Base-by-base conservation (phyloP, 1,139 yeast genomes). In the Debaryomycetaceae sp. region DNA sequence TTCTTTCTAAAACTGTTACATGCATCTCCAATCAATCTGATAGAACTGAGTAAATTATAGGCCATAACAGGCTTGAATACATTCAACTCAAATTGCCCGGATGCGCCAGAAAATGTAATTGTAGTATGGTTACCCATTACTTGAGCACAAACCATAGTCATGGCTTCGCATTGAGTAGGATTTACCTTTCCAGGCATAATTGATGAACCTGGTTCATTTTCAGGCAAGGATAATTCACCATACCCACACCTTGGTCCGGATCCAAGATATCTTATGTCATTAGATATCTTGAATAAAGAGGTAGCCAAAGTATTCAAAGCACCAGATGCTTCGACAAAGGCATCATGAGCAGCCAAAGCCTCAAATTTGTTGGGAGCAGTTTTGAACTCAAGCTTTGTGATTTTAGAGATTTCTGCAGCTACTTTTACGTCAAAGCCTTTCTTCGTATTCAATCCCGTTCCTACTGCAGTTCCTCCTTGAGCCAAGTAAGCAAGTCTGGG, bases 111-210 rank as follows among this genome's bases (percentile, higher is more conserved):
- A 61, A 85, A 87, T 28, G 96, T 87, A 68, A 89, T 85, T 49
- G 95, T 78, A 38, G 94, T 69, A 68, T 89, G 83, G 79, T 89
- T 89, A 61, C 97, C 97, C 65, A 89, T 84, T 32, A 89, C 96
- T 72, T 89, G 97, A 43, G 89, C 78, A 63, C 95, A 87, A 43
- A 88, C 94, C 94, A 89, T 91, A 47, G 96, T 89, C 67, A 89
- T 70, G 40, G 97, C 97, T 73, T 89, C 97, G 69, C 87, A 87
- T 73, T 89, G 97, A 42, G 97, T 89, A 49, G 97, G 97, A 75
- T 89, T 89, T 48, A 89, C 96, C 73, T 89, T 89, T 58, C 97
- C 97, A 38, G 97, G 97, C 97, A 89, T 89, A 66, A 89, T 89
- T 28, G 95, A 87, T 43, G 95, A 87, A 56, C 97, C 97, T 41